Percentiles rank a stretch among this genome's conserved stretches.
Conservation (phyloP, 1,139 yeast genomes). For the Lodderomyces pseudojiufengensis region DNA sequence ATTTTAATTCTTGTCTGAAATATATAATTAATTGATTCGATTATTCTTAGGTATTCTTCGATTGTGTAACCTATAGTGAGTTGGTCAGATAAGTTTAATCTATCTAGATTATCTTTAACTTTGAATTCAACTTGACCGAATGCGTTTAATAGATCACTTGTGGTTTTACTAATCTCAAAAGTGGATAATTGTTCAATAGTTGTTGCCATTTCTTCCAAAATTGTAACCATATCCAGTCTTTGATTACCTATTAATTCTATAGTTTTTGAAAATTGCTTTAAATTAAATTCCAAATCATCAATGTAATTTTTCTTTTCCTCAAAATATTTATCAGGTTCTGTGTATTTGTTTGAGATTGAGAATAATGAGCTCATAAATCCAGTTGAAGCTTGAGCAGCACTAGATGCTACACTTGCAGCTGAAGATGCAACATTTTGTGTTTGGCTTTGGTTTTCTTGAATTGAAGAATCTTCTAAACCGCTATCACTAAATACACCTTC, state of each 20-base stretch:
- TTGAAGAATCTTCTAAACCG: constrained; percentile 49
- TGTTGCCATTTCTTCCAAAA: constrained; percentile 44
- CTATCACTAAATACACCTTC: constrained; percentile 43
- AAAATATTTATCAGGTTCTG: constrained; percentile 80
- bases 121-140: constrained; percentile 73
- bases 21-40: constrained; percentile 71
- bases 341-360: constrained; percentile 55
- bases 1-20: constrained; percentile 74
- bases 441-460: constrained; percentile 27
- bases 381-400: constrained; percentile 15
- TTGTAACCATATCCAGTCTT: constrained; percentile 62
- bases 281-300: constrained; percentile 69
- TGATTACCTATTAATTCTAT: constrained; percentile 74
- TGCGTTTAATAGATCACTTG: constrained; percentile 50
- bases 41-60: constrained; percentile 79
- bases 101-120: constrained; percentile 69
- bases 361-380: constrained; percentile 67
- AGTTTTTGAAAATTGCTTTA: constrained; percentile 66
- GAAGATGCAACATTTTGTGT: constrained; percentile 24
- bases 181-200: constrained; percentile 70
- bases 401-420: constrained; percentile 19
- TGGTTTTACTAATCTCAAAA: constrained; percentile 72
- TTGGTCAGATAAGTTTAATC: constrained; percentile 82
- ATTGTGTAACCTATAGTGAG: constrained; percentile 82
- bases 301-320: constrained; percentile 64